Percentiles rank a stretch among this genome's conserved stretches.
Conservation (phyloP, 306 rosid genomes). For the Oemleria cerasiformis region DNA sequence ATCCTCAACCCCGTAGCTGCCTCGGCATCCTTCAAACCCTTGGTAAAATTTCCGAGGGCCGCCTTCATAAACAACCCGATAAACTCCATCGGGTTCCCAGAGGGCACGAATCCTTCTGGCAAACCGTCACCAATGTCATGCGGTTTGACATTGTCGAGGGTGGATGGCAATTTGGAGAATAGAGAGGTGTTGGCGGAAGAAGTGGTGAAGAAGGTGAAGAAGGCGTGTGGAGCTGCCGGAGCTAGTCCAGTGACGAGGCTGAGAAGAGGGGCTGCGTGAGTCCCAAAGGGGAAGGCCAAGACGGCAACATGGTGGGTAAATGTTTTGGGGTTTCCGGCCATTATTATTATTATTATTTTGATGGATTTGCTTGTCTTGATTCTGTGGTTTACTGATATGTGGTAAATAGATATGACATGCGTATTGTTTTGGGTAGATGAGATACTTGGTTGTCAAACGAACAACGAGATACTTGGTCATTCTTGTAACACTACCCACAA, state of each 20-base stretch:
- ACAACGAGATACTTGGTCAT: neutral
- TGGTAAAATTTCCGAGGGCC: conserved; percentile 26
- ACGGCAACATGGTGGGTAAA: conserved; percentile 48
- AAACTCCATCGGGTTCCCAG: conserved; percentile 11
- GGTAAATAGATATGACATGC: neutral
- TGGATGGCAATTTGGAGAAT: conserved; percentile 20
- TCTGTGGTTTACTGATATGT: neutral
- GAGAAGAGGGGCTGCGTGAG: conserved; percentile 65
- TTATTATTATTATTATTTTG: neutral
- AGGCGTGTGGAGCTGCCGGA: conserved; percentile 17
- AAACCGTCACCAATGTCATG: conserved; percentile 49
- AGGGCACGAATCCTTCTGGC: conserved; percentile 31
- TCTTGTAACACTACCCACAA: too few relatives aligned
- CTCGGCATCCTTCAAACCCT: conserved; percentile 24
- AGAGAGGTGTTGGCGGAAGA: conserved; percentile 27
- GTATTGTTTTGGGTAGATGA: too few relatives aligned
- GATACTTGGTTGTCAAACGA: neutral
- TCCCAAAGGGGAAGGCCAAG: conserved; percentile 68
- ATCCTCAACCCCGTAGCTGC: conserved; percentile 25
- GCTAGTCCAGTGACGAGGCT: conserved; percentile 42
- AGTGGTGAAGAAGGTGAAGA: conserved; percentile 60
- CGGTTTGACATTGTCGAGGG: conserved; percentile 27
- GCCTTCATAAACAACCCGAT: conserved; percentile 29
- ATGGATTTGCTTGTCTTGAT: neutral
- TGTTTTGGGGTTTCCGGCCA: conserved; percentile 6